Evolutionary conservation across 345 rosid genomes (phyloP), one percentile per base, ranked within the genome.

Genomic region (Geranium rotundifolium): DNA sequence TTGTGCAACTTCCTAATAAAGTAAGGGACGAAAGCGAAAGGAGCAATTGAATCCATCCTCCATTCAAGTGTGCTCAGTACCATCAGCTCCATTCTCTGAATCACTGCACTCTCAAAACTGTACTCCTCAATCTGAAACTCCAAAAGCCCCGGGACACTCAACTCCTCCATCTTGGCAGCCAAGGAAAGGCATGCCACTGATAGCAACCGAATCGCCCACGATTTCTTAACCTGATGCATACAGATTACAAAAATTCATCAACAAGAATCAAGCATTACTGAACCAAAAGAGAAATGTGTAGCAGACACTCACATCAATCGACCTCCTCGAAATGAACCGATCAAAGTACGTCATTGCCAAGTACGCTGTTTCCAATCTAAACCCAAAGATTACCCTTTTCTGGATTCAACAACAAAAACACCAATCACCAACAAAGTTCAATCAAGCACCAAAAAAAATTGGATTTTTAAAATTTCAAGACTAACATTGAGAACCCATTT

Each of bases 11-110:
- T 82, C 13, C 62, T 16, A 12, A 71, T 65, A 18, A 84, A 69
- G 73, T 72, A 65, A 71, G 60, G 70, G 58, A 87, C 65, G 67
- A 82, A 87, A 2, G 66, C 63, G 41, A 82, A 71, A 16, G 90
- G 86, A 19, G 95, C 82, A 20, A 81, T 56, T 13, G 83, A 75
- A 17, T 65, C 67, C 83, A 87, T 81, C 68, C 65, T 81, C 95
- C 90, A 87, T 49, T 75, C 73, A 41, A 87, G 73, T 18, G 90
- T 76, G 18, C 68, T 75, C 19, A 84, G 71, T 30, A 87, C 80
- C 68, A 84, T 66, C 67, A 87, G 78, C 82, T 87, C 95, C 95
- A 87, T 87, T 73, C 83, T 81, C 69, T 74, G 81, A 18, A 82
- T 80, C 17, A 69, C 69, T 62, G 65, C 67, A 61, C 75, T 69